A percentile compares a stretch with the other conserved stretches of the same genome.
Evolutionary conservation across 2,329 filamentous ascomycete genomes (phyloP).

Genomic region (Scytalidium sp.): DNA sequence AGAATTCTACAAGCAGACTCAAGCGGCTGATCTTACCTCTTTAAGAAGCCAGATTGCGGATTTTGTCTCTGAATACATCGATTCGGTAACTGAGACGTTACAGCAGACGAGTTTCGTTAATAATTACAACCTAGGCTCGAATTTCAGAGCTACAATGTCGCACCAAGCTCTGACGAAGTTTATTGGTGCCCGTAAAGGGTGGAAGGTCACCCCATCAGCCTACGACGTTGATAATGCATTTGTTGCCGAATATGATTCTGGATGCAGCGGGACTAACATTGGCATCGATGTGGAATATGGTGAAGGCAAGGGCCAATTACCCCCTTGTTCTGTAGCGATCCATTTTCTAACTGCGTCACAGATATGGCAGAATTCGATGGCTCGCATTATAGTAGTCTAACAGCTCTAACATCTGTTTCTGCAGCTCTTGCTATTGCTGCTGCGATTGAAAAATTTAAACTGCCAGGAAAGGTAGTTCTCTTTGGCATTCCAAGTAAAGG

Average conservation of each 20-base stretch:
- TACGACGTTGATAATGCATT: conserved; percentile 52
- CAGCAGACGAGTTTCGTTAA: conserved; percentile 47
- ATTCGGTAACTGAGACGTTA: conserved; percentile 35
- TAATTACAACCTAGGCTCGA: conserved; percentile 48
- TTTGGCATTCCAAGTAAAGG: conserved; percentile 41
- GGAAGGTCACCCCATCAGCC: conserved; percentile 49
- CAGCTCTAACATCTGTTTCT: conserved; percentile 35
- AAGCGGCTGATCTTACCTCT: too few species aligned
- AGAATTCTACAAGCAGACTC: neutral
- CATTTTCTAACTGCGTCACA: neutral
- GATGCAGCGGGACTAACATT: conserved; percentile 40
- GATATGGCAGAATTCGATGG: neutral
- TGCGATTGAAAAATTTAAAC: conserved; percentile 3
- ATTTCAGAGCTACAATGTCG: conserved; percentile 44
- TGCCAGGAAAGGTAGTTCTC: conserved; percentile 11
- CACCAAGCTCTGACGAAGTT: conserved; percentile 48
- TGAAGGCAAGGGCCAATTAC: neutral
- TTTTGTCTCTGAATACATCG: conserved; percentile 35
- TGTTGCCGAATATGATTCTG: conserved; percentile 45
- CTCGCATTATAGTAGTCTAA: conserved; percentile 38
- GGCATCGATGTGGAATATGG: conserved; percentile 34
- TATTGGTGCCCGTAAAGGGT: conserved; percentile 38
- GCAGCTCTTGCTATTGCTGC: conserved; percentile 30
- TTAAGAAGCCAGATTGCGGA: conserved; percentile 13
- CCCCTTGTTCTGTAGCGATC: neutral